phyloP scores from a whole-genome alignment of 192 early-diverging fungal species.

The Irineochytrium annulatum region DNA sequence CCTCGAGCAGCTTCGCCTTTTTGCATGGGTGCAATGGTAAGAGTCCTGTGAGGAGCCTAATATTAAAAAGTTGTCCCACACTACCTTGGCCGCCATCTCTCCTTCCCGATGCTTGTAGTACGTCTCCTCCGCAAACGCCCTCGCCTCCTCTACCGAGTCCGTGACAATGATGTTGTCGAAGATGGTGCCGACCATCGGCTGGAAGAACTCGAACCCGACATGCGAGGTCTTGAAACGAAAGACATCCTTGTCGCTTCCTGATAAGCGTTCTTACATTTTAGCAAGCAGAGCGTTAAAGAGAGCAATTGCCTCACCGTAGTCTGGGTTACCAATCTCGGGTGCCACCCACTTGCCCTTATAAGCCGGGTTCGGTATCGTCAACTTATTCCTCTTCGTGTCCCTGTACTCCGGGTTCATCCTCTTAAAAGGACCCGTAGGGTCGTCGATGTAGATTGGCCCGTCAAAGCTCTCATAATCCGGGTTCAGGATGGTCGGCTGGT shows the following conservation, averaged over 20 bases:
- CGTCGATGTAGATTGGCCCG: slow-evolving; percentile 71
- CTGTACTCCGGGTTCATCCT: slow-evolving; percentile 48
- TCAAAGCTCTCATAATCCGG: slow-evolving; percentile 71
- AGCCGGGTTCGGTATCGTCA: slow-evolving; percentile 74
- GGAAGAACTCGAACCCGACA: slow-evolving; percentile 50
- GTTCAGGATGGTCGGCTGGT: slow-evolving; percentile 75
- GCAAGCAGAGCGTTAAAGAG: too few species aligned
- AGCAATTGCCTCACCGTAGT: too few species aligned
- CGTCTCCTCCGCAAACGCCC: slow-evolving; percentile 30
- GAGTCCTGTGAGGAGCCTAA: too few species aligned
- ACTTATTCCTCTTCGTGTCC: too few species aligned
- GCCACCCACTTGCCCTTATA: slow-evolving; percentile 91
- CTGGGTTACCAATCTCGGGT: slow-evolving; percentile 83
- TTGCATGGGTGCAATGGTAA: too few species aligned
- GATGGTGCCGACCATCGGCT: slow-evolving; percentile 43
- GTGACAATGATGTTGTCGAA: slow-evolving; percentile 52
- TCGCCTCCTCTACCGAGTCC: slow-evolving; percentile 43
- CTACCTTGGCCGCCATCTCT: slow-evolving; percentile 32
- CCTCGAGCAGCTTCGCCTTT: too few species aligned
- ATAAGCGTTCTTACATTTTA: neutral
- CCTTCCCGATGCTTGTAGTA: slow-evolving; percentile 14
- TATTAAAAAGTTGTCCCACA: slow-evolving; percentile 26
- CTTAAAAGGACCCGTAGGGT: slow-evolving; percentile 85
- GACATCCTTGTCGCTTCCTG: slow-evolving; percentile 23
- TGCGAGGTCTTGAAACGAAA: slow-evolving; percentile 24